Conservation (phyloP, 352 stramenopile genomes). For the Pythium rhizo-oryzae region DNA sequence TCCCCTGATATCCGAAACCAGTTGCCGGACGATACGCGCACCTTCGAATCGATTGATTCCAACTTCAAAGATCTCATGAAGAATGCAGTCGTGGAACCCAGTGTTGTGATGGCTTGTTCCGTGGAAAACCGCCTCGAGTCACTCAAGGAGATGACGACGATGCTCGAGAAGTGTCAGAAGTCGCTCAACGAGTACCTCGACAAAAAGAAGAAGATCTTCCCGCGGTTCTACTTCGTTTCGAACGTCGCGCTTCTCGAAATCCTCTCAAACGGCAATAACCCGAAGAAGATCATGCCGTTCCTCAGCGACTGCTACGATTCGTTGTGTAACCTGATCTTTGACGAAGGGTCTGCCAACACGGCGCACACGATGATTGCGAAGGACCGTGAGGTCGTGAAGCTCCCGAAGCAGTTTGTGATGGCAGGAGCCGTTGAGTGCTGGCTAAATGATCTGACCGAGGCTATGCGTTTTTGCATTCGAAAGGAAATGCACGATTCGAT, state of each 20-base stretch:
- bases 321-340: conserved; percentile 85
- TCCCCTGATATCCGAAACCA: conserved; percentile 90
- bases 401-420: conserved; percentile 85
- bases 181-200: conserved; percentile 89
- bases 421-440: conserved; percentile 83
- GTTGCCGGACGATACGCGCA: conserved; percentile 83
- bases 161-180: conserved; percentile 90
- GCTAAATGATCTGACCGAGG: conserved; percentile 87
- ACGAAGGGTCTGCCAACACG: conserved; percentile 78
- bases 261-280: conserved; percentile 92
- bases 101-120: conserved; percentile 72
- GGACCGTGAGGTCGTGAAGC: conserved; percentile 60
- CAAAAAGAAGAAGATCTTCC: conserved; percentile 93
- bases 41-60: conserved; percentile 88
- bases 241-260: conserved; percentile 89
- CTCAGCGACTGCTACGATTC: conserved; percentile 98
- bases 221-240: conserved; percentile 91
- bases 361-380: conserved; percentile 89
- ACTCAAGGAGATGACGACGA: conserved; percentile 88
- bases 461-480: conserved; percentile 80
- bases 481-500: conserved; percentile 90
- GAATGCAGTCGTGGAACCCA: conserved; percentile 86
- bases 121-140: conserved; percentile 82
- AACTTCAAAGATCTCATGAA: conserved; percentile 93
- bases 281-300: conserved; percentile 98